phyloP scores from a whole-genome alignment of 73 alveolate genomes.

The Tetrahymena elliotti region DNA sequence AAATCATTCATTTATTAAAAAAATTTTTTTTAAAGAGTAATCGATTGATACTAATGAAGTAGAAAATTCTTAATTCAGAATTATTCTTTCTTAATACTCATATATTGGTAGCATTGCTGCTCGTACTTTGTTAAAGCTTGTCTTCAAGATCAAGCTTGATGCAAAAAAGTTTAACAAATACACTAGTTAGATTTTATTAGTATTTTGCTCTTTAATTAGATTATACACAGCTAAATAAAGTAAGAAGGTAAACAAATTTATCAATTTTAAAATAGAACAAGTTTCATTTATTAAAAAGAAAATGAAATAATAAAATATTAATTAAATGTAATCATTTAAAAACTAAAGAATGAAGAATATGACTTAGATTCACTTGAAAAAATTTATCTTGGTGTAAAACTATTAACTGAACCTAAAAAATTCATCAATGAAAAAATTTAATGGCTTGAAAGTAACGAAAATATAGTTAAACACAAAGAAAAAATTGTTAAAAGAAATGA shows the following conservation, averaged over 20 bases:
- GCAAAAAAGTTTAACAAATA: slow-evolving; percentile 10
- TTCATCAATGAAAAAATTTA: not conserved
- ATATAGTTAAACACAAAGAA: not conserved
- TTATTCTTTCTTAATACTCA: slow-evolving; percentile 7
- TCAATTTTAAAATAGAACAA: not conserved
- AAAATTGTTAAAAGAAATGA: not conserved
- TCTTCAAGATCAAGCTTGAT: not conserved
- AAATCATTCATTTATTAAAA: too few relatives aligned
- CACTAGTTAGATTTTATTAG: slow-evolving; percentile 7
- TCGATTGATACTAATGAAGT: not conserved
- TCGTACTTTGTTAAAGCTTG: slow-evolving; percentile 19
- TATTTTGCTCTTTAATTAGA: slow-evolving; percentile 23
- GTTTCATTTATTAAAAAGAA: too few relatives aligned
- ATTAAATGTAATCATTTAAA: too few relatives aligned
- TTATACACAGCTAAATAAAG: not conserved
- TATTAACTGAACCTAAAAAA: not conserved
- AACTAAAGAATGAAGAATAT: not conserved
- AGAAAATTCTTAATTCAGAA: slow-evolving; percentile 21
- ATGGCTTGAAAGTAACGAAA: not conserved
- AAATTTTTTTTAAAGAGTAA: too few relatives aligned
- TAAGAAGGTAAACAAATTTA: not conserved
- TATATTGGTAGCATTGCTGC: not conserved
- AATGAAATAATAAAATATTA: too few relatives aligned
- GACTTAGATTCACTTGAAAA: not conserved
- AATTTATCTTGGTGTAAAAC: not conserved